Evolutionary conservation across 2,329 filamentous ascomycete species (phyloP), one percentile per base, ranked within the genome.

Genomic region (Hirsutella minnesotensis): DNA sequence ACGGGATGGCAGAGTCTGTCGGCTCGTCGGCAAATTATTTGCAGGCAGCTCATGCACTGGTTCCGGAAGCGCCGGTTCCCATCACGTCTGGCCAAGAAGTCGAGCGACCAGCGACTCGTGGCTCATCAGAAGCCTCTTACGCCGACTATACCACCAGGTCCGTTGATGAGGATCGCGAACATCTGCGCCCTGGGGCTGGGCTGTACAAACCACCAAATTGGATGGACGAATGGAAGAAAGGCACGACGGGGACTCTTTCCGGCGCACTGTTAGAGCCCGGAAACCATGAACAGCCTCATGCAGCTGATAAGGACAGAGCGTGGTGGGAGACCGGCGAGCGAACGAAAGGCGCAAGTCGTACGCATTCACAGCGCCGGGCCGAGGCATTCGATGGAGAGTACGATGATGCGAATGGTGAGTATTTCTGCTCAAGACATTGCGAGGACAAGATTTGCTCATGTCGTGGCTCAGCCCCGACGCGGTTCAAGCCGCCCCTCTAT

Each of bases 401-500:
- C 48, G 79, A 85, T 50, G 77, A 83, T 43, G 69, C 66, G 31
- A 72, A 75, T 48, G 72, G 73, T 67, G 68, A 63, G 65, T 45
- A 27, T 5, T 18, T 9, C 24, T 9, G 10, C 8, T 21, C 33
- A 4, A 9, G 15, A 38, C 34, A 46, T 21, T 39, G 7, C 16
- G 30, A 13, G 40, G 34, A 46, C 20, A 15, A 13, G 33, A 20
- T 12, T 3, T 31, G 12, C 24, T 38, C 13, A 30, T 56, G 40
- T 52, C 42, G 7, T 18, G n/a, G 8, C 29, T 36, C 41, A 73
- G 69, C 66, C 33, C 74, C 75, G 15, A 86, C 84, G 16, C 74
- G 75, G 45, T 98, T 96, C 62, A 84, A 84, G 51, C 92, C 92
- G 19, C 74, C 78, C 3, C 63, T 98, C 31, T 89, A 86, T 57